Evolutionary conservation across 2,329 filamentous ascomycete genomes (phyloP).

Genomic region (Orbilia blumenaviensis): DNA sequence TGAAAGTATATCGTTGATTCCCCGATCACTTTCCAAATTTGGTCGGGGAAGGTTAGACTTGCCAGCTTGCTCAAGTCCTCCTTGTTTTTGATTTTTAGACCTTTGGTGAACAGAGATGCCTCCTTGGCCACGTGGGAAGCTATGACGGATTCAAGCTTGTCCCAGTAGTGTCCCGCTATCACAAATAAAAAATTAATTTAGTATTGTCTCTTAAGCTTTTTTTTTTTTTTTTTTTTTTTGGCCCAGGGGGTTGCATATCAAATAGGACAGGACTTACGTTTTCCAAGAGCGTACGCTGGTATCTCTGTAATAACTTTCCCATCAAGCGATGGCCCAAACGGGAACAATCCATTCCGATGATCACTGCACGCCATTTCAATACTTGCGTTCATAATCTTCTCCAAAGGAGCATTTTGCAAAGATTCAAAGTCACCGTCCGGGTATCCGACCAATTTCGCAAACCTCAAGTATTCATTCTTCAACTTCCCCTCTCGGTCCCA

Average conservation of each 20-base stretch:
- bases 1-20: not conserved
- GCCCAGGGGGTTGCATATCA: not conserved
- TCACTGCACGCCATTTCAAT: not conserved
- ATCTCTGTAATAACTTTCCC: not conserved
- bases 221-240: no score
- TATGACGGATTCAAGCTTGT: not conserved
- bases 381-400: not conserved
- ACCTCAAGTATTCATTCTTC: slow-evolving; percentile 27
- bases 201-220: not conserved
- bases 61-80: not conserved
- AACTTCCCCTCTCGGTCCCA: slow-evolving; percentile 24
- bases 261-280: not conserved
- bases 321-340: not conserved
- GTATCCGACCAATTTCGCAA: slow-evolving; percentile 57
- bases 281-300: not conserved
- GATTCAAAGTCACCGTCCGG: not conserved
- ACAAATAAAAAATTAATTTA: not conserved
- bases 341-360: not conserved
- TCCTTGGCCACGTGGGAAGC: not conserved
- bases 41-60: not conserved
- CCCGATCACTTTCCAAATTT: not conserved
- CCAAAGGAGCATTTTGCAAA: not conserved
- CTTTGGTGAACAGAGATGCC: not conserved
- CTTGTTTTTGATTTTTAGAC: not conserved
- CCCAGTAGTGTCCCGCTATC: not conserved